Conservation (phyloP, 2,329 filamentous ascomycete species). For the Fusarium sp. region DNA sequence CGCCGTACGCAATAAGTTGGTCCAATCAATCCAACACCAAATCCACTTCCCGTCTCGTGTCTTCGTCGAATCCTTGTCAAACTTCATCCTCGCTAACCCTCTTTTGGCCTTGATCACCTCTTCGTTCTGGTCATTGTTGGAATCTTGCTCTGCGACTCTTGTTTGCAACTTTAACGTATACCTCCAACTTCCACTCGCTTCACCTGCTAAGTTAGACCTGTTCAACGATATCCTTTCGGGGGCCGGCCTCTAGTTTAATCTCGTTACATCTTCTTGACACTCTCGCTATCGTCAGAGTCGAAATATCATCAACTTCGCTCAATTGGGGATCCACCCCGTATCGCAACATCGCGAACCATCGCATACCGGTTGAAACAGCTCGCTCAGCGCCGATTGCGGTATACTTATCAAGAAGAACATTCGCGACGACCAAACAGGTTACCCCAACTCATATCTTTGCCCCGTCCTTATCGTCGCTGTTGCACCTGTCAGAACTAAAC, state of each 20-base stretch:
- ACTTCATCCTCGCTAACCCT: constrained; percentile 23
- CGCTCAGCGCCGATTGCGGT: not conserved
- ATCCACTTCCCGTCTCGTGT: constrained; percentile 34
- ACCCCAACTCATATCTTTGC: not conserved
- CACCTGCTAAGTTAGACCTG: not conserved
- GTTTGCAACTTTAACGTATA: constrained; percentile 15
- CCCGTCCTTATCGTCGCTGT: not conserved
- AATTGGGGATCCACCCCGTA: constrained; percentile 10
- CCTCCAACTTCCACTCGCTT: constrained; percentile 29
- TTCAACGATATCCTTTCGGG: not conserved
- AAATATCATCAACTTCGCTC: constrained; percentile 13
- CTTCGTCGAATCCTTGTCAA: constrained; percentile 23
- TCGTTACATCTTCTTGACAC: not conserved
- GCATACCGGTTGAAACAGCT: constrained; percentile 2
- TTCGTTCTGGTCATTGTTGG: constrained; percentile 3
- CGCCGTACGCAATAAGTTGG: constrained; percentile 13
- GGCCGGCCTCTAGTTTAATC: constrained; percentile 6
- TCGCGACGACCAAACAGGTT: not conserved
- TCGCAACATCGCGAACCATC: constrained; percentile 20
- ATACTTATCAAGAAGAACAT: not conserved
- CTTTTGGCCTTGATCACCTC: constrained; percentile 16
- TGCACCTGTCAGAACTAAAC: not conserved
- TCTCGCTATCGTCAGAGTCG: constrained; percentile 4
- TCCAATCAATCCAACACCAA: constrained; percentile 33
- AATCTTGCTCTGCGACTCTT: constrained; percentile 16